Percentiles rank a stretch among this genome's conserved stretches.
Conservation (phyloP, 169 alveolate species). For the Plasmodium coatneyi region DNA sequence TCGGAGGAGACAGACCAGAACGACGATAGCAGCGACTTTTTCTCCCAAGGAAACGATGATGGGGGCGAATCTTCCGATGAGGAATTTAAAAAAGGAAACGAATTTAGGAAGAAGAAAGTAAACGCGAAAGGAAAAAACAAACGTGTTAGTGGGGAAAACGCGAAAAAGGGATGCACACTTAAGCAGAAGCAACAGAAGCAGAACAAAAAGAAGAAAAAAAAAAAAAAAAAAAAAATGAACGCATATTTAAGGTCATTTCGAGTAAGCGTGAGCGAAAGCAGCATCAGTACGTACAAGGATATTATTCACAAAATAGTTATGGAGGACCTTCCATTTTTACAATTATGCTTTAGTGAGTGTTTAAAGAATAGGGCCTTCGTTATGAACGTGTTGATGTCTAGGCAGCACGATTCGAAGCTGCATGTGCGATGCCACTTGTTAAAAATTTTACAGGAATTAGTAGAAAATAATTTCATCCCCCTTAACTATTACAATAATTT, state of each 20-base stretch:
- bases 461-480: slow-evolving; percentile 83
- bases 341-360: slow-evolving; percentile 61
- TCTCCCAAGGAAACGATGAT: neutral
- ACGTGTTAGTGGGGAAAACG: neutral
- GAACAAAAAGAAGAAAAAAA: neutral
- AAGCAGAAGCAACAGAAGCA: slow-evolving; percentile 4
- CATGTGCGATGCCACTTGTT: slow-evolving; percentile 83
- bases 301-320: slow-evolving; percentile 45
- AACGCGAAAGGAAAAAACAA: neutral
- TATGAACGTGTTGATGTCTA: slow-evolving; percentile 66
- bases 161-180: neutral
- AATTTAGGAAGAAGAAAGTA: neutral
- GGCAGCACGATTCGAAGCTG: slow-evolving; percentile 84
- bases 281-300: slow-evolving; percentile 50
- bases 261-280: slow-evolving; percentile 18
- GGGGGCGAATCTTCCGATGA: neutral
- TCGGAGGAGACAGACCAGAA: neutral
- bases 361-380: slow-evolving; percentile 40
- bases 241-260: slow-evolving; percentile 26
- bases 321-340: slow-evolving; percentile 50
- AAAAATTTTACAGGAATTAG: slow-evolving; percentile 79
- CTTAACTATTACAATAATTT: slow-evolving; percentile 76
- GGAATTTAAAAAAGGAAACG: neutral
- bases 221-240: slow-evolving; percentile 15
- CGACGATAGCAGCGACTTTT: neutral